Percentiles rank a stretch among this genome's conserved stretches.
Evolutionary conservation across 2,329 filamentous ascomycete species (phyloP).

Genomic region (Xylaria sp.): DNA sequence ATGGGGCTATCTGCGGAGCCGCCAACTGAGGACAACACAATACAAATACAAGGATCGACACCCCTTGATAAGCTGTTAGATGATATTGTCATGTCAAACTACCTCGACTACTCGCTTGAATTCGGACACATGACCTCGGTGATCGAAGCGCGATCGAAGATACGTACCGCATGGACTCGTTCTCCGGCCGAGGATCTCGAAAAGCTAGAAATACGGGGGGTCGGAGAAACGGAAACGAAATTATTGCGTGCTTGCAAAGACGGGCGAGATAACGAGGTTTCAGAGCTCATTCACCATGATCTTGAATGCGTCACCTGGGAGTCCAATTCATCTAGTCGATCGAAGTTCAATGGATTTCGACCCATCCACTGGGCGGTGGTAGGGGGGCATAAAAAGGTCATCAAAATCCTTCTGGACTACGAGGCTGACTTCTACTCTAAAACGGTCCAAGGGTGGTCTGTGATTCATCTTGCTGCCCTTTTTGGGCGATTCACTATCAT

Average conservation of each 20-base stretch:
- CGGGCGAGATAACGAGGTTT: not conserved
- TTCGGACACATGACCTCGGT: not conserved
- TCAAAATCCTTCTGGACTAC: not conserved
- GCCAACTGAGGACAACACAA: not conserved
- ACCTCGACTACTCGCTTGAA: not conserved
- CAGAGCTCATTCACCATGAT: not conserved
- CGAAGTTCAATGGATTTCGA: conserved; percentile 1
- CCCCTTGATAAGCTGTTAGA: not conserved
- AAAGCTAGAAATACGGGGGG: not conserved
- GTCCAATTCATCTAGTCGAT: not conserved
- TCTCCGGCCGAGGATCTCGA: not conserved
- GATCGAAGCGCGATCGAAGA: not conserved
- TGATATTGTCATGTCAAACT: not conserved
- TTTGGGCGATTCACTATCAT: conserved; percentile 12
- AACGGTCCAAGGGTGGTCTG: conserved; percentile 9
- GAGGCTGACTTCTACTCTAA: not conserved
- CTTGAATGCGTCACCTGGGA: not conserved
- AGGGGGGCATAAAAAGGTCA: conserved; percentile 2
- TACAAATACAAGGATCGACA: not conserved
- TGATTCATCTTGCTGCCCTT: conserved; percentile 13
- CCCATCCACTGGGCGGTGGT: conserved; percentile 17
- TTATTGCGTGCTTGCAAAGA: conserved; percentile 14
- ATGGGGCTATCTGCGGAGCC: not conserved
- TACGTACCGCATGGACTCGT: conserved; percentile 1
- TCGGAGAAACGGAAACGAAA: not conserved